phyloP scores from a whole-genome alignment of 306 rosid genomes.

The Arachis stenosperma region DNA sequence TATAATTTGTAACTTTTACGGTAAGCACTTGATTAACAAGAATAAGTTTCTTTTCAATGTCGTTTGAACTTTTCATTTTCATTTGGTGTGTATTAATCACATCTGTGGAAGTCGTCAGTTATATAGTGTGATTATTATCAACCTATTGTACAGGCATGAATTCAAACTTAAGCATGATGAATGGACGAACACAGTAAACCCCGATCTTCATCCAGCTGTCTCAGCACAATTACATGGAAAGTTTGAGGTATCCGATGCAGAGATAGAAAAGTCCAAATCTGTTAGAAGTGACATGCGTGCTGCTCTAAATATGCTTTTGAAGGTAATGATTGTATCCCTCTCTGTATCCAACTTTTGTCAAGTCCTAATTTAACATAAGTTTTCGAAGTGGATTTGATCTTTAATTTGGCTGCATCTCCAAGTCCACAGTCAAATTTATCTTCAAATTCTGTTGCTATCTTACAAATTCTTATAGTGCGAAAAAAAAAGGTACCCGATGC shows the following conservation, averaged over 20 bases:
- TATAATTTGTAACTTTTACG: slow-evolving; percentile 17
- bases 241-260: slow-evolving; percentile 54
- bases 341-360: background rate
- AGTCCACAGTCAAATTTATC: background rate
- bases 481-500: background rate
- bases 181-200: slow-evolving; percentile 77
- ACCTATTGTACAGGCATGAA: slow-evolving; percentile 66
- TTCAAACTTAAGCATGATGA: slow-evolving; percentile 65
- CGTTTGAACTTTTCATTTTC: background rate
- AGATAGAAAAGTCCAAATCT: slow-evolving; percentile 62
- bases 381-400: background rate
- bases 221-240: slow-evolving; percentile 57
- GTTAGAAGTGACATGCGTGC: slow-evolving; percentile 72
- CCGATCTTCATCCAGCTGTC: slow-evolving; percentile 65
- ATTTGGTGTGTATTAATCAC: slow-evolving; percentile 23
- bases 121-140: slow-evolving; percentile 13
- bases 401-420: slow-evolving; percentile 1
- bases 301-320: slow-evolving; percentile 73
- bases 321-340: slow-evolving; percentile 56
- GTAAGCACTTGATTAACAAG: slow-evolving; percentile 7
- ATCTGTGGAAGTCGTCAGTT: slow-evolving; percentile 11
- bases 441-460: background rate
- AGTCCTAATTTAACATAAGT: slow-evolving; percentile 19
- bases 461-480: background rate
- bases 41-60: background rate